Evolutionary conservation across 495 filamentous ascomycete species (phyloP), one percentile per base, ranked within the genome.

Genomic region (Sphaerosporella brunnea): DNA sequence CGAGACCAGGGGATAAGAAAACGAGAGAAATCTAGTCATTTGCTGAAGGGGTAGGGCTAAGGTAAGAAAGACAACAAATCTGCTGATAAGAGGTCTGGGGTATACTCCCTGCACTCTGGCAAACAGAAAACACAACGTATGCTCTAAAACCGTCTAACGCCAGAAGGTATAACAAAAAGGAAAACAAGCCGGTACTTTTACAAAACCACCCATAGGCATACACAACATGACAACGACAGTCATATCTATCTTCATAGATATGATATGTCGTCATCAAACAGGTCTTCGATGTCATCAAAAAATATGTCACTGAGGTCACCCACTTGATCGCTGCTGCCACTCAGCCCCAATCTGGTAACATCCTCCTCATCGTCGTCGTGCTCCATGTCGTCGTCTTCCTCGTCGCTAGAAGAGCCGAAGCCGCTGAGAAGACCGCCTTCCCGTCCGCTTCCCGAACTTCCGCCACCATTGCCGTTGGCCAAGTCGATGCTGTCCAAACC

Each of bases 401-500:
- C 90, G 53, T 93, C 86, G 57, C 85, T 94, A 10, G 84, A 93
- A 65, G 81, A 90, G 53, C 82, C 85, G 63, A 96, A 97, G n/a
- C 84, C 87, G 47, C 86, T 70, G n/a, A 93, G 67, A 25, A 79
- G 77, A 46, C 74, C 75, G 32, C 73, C 71, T 52, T 74, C 75
- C 19, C 73, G 39, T n/a, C 54, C 48, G 21, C 10, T 36, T 8
- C 45, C 41, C 11, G 36, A 36, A 69, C 15, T 74, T 70, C 30
- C 75, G 46, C 72, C 70, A 51, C 76, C 72, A 46, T 78, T 79
- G 43, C 70, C 68, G 48, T 77, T 76, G 38, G 73, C 71, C 44
- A 85, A 66, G 52, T 94, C 88, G 59, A 92, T 80, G 44, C 75
- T 78, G 56, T 84, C 80, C 51, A 84, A 74, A 10, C 64, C 64